Percentiles rank a stretch among this genome's conserved stretches.
phyloP scores from a whole-genome alignment of 345 rosid species.

The Populus deltoides region DNA sequence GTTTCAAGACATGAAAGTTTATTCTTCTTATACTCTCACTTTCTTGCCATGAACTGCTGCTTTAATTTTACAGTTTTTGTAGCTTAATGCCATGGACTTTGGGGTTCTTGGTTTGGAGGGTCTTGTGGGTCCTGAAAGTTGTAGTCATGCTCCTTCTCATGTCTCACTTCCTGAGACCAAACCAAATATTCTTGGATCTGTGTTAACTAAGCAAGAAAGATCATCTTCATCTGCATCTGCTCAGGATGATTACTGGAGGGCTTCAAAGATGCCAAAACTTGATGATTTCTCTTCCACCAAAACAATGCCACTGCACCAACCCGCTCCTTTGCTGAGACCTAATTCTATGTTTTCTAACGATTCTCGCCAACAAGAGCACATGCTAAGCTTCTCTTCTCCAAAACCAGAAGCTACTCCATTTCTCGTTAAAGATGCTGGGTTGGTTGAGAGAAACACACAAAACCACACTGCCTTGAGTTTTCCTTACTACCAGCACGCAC shows the following conservation, averaged over 20 bases:
- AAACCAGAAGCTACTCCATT: slow-evolving; percentile 37
- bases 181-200: slow-evolving; percentile 36
- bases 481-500: slow-evolving; percentile 29
- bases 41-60: slow-evolving; percentile 36
- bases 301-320: slow-evolving; percentile 50
- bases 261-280: slow-evolving; percentile 36
- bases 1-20: slow-evolving; percentile 14
- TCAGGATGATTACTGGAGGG: slow-evolving; percentile 39
- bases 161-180: slow-evolving; percentile 20
- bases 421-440: slow-evolving; percentile 28
- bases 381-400: slow-evolving; percentile 57
- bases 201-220: slow-evolving; percentile 34
- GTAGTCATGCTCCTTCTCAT: slow-evolving; percentile 31
- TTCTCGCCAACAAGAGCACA: slow-evolving; percentile 40
- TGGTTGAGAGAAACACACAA: slow-evolving; percentile 35
- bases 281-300: slow-evolving; percentile 31
- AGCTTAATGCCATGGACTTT: slow-evolving; percentile 43
- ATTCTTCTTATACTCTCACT: slow-evolving; percentile 17
- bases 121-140: slow-evolving; percentile 34
- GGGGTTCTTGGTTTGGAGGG: slow-evolving; percentile 50
- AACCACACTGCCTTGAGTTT: slow-evolving; percentile 14
- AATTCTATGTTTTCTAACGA: slow-evolving; percentile 29
- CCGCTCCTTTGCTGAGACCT: slow-evolving; percentile 50
- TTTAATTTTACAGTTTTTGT: slow-evolving; percentile 26
- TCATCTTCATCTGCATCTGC: slow-evolving; percentile 31